A percentile compares a stretch with the other conserved stretches of the same genome.
These are phyloP conservation scores for Borovskyia barvae DNA, from an alignment of 208 protist species.

Conservation along the genomic window DNA sequence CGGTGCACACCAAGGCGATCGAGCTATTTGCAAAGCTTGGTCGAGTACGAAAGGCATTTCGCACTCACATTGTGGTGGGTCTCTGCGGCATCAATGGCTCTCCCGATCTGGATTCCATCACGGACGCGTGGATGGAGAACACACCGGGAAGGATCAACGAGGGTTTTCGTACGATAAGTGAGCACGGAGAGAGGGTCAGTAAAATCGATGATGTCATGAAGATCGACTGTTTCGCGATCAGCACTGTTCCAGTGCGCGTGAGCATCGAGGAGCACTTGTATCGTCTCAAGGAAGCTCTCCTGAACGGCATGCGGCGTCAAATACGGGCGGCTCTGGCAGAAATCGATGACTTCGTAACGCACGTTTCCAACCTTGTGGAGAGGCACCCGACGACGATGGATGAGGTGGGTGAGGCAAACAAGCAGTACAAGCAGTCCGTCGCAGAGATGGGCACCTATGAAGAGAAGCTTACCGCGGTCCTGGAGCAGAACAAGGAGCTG, in stretches of 20 bases:
- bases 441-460: conserved; percentile 60
- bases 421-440: conserved; percentile 69
- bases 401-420: conserved; percentile 89
- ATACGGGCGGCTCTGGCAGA: conserved; percentile 64
- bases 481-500: conserved; percentile 88
- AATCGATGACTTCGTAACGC: conserved; percentile 88
- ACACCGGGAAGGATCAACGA: conserved; percentile 64
- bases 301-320: conserved; percentile 78
- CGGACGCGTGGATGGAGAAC: conserved; percentile 70
- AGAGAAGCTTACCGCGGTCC: conserved; percentile 61
- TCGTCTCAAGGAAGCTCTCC: conserved; percentile 86
- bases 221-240: conserved; percentile 94
- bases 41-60: conserved; percentile 84
- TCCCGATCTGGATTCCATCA: conserved; percentile 88
- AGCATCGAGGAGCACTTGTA: conserved; percentile 93
- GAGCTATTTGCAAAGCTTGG: conserved; percentile 92
- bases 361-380: conserved; percentile 85
- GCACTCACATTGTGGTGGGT: conserved; percentile 83
- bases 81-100: conserved; percentile 87
- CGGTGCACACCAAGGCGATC: conserved; percentile 91
- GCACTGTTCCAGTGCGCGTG: conserved; percentile 89
- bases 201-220: conserved; percentile 89
- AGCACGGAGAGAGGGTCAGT: conserved; percentile 77
- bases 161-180: conserved; percentile 89
- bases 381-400: conserved; percentile 92